These are phyloP conservation scores for Globisporangium heterothallicum DNA, from an alignment of 352 stramenopile genomes.

Conservation along the genomic window DNA sequence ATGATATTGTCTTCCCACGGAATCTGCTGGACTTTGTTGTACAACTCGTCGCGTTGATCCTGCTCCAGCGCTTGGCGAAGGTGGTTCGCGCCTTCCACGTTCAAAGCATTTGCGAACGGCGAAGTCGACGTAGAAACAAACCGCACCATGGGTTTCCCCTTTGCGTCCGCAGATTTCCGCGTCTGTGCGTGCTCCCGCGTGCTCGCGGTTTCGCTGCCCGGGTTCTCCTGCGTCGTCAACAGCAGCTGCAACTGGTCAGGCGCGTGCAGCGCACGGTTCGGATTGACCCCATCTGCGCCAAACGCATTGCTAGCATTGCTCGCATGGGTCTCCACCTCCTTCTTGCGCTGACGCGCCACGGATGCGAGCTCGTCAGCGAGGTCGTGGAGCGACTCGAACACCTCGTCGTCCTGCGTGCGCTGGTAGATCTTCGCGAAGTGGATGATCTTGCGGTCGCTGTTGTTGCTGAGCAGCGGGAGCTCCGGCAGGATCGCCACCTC, in stretches of 20 bases:
- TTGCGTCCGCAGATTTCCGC: slow-evolving; percentile 18
- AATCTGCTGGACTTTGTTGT: slow-evolving; percentile 78
- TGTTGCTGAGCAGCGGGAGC: slow-evolving; percentile 10
- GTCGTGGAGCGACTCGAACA: slow-evolving; percentile 41
- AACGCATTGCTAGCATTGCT: slow-evolving; percentile 5
- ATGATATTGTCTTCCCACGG: slow-evolving; percentile 80
- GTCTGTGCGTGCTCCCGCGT: slow-evolving; percentile 44
- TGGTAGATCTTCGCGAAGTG: slow-evolving; percentile 68
- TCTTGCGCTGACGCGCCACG: slow-evolving; percentile 33
- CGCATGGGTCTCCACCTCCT: slow-evolving; percentile 9
- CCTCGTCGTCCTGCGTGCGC: slow-evolving; percentile 47
- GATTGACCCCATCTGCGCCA: slow-evolving; percentile 15
- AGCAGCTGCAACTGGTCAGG: slow-evolving; percentile 63
- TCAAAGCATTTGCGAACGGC: slow-evolving; percentile 46
- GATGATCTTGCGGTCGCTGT: slow-evolving; percentile 19
- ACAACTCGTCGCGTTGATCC: slow-evolving; percentile 46
- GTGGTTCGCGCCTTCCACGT: slow-evolving; percentile 9
- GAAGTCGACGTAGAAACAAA: slow-evolving; percentile 51
- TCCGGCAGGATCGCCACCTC: slow-evolving; percentile 3
- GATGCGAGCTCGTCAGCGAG: slow-evolving; percentile 52
- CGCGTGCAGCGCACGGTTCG: slow-evolving; percentile 28
- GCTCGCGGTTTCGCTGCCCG: slow-evolving; percentile 23
- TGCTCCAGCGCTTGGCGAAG: slow-evolving; percentile 16
- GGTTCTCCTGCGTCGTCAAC: slow-evolving; percentile 45
- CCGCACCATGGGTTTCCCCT: slow-evolving; percentile 73